phyloP scores from a whole-genome alignment of 176 grass and related monocot species.

The Neostapfia colusana region DNA sequence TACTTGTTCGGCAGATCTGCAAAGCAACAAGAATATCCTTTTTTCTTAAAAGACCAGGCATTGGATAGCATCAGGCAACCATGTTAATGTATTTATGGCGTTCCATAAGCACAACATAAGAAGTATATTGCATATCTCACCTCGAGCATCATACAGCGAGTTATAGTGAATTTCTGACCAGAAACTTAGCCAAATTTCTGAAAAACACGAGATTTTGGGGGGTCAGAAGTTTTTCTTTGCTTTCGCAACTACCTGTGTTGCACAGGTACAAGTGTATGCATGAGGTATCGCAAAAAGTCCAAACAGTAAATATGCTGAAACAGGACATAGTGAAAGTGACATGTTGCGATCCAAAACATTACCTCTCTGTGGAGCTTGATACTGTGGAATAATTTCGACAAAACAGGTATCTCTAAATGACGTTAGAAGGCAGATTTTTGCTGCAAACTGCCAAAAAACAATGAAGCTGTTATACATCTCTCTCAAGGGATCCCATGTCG shows the following conservation, averaged over 20 bases:
- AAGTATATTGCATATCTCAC: conserved; percentile 41
- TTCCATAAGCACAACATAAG: not conserved
- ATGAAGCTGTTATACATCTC: conserved; percentile 30
- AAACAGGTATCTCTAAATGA: conserved; percentile 99
- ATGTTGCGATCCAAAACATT: conserved; percentile 16
- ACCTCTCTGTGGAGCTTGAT: conserved; percentile 93
- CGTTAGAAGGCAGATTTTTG: conserved; percentile 95
- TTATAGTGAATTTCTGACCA: conserved; percentile 99
- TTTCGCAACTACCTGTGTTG: not conserved
- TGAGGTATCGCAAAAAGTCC: not conserved
- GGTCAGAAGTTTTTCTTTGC: conserved; percentile 30
- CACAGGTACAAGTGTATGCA: not conserved
- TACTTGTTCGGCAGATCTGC: conserved; percentile 67
- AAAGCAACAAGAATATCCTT: conserved; percentile 29
- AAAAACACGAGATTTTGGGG: conserved; percentile 16
- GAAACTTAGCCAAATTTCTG: conserved; percentile 98
- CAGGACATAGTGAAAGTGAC: not conserved
- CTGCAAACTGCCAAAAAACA: conserved; percentile 80
- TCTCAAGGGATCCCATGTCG: conserved; percentile 1
- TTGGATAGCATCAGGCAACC: not conserved
- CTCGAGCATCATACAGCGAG: conserved; percentile 85
- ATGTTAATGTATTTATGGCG: conserved; percentile 1
- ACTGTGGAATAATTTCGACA: conserved; percentile 84
- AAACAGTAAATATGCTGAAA: conserved; percentile 7
- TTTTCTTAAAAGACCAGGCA: conserved; percentile 13